A percentile compares a stretch with the other conserved stretches of the same genome.
Evolutionary conservation across 1,139 yeast genomes (phyloP).

Genomic region (Candida neerlandica): DNA sequence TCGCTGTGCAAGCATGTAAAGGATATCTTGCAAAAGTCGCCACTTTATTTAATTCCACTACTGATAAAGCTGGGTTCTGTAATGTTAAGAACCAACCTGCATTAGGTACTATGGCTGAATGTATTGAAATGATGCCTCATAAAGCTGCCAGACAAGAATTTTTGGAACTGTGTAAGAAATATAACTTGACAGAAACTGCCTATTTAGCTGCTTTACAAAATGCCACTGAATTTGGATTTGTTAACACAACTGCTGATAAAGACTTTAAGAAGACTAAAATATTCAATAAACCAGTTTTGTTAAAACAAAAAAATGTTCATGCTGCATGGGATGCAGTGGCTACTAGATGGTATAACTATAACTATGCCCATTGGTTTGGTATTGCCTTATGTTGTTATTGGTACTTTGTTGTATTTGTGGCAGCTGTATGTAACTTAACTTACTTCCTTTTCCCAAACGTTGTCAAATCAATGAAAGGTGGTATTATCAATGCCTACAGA

Average conservation of each 20-base stretch:
- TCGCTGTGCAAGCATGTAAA: slow-evolving; percentile 32
- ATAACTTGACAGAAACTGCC: slow-evolving; percentile 29
- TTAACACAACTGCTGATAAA: slow-evolving; percentile 27
- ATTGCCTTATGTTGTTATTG: slow-evolving; percentile 51
- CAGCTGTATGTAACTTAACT: slow-evolving; percentile 42
- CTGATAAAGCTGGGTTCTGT: slow-evolving; percentile 35
- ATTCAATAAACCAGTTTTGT: slow-evolving; percentile 34
- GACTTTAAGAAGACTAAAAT: slow-evolving; percentile 27
- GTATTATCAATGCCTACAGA: slow-evolving; percentile 40
- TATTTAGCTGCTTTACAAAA: slow-evolving; percentile 37
- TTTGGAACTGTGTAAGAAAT: slow-evolving; percentile 26
- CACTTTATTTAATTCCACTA: slow-evolving; percentile 21
- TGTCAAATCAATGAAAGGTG: slow-evolving; percentile 33
- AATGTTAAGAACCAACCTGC: slow-evolving; percentile 38
- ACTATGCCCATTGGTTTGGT: slow-evolving; percentile 52
- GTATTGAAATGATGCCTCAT: slow-evolving; percentile 30
- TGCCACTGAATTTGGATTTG: slow-evolving; percentile 36
- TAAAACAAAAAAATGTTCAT: slow-evolving; percentile 23
- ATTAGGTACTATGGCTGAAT: slow-evolving; percentile 41
- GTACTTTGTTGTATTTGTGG: slow-evolving; percentile 43
- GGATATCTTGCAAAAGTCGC: slow-evolving; percentile 27
- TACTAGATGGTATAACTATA: slow-evolving; percentile 43
- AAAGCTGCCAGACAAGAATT: slow-evolving; percentile 29
- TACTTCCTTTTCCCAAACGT: slow-evolving; percentile 39
- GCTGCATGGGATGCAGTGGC: slow-evolving; percentile 42